A percentile compares a stretch with the other conserved stretches of the same genome.
Evolutionary conservation across 768 basidiomycete genomes (phyloP).

Genomic region (Tulasnella sp.): DNA sequence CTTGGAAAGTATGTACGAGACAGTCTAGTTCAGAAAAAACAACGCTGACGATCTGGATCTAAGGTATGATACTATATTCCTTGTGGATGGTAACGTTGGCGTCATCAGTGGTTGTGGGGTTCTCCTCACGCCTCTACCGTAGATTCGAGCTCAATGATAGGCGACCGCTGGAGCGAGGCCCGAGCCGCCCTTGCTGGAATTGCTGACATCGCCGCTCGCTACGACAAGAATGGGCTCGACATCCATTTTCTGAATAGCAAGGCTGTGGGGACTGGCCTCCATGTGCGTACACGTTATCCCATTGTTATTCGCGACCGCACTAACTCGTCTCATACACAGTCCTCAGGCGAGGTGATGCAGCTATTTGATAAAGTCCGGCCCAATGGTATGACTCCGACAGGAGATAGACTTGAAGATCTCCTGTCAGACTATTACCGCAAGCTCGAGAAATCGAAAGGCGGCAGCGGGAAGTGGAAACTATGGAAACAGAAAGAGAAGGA

Average conservation of each 20-base stretch:
- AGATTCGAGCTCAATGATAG: conserved; percentile 48
- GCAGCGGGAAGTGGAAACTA: too few relatives aligned
- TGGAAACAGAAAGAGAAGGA: too few relatives aligned
- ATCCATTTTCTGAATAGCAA: conserved; percentile 45
- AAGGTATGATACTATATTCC: conserved; percentile 44
- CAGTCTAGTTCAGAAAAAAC: neutral
- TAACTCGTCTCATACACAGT: neutral
- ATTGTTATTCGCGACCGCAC: neutral
- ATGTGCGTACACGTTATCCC: conserved; percentile 24
- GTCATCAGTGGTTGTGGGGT: neutral
- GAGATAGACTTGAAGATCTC: too few relatives aligned
- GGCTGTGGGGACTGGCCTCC: conserved; percentile 28
- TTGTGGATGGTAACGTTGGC: conserved; percentile 27
- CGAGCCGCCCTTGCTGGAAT: conserved; percentile 36
- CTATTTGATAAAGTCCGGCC: too few relatives aligned
- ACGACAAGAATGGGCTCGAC: conserved; percentile 50
- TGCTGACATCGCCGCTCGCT: conserved; percentile 36
- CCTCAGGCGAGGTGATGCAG: too few relatives aligned
- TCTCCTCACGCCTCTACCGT: conserved; percentile 19
- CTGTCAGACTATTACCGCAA: too few relatives aligned
- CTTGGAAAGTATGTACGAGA: neutral
- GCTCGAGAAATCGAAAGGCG: too few relatives aligned
- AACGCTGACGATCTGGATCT: too few relatives aligned
- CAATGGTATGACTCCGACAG: too few relatives aligned
- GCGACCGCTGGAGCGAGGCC: conserved; percentile 40